These are phyloP conservation scores for Chrysosphaeria jannelii DNA, from an alignment of 2,329 filamentous ascomycete genomes.

Conservation along the genomic window DNA sequence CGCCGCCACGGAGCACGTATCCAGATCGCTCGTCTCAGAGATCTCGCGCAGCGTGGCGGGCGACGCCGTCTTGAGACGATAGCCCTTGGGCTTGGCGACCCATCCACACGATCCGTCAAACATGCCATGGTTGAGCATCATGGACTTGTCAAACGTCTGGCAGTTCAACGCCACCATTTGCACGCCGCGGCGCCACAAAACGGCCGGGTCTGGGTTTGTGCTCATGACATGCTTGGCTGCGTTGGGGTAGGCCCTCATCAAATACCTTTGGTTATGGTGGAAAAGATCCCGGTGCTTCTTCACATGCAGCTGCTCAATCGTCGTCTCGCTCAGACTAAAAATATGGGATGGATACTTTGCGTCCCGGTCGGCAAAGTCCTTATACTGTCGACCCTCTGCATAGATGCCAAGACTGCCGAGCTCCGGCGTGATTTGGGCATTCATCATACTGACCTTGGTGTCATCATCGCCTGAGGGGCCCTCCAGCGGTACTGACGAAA, in stretches of 20 bases:
- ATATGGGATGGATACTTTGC: conserved; percentile 34
- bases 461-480: conserved; percentile 16
- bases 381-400: conserved; percentile 61
- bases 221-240: conserved; percentile 43
- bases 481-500: conserved; percentile 5
- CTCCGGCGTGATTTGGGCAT: conserved; percentile 28
- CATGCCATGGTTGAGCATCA: conserved; percentile 96
- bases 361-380: conserved; percentile 32
- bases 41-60: too few species aligned
- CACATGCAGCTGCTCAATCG: conserved; percentile 25
- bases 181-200: conserved; percentile 76
- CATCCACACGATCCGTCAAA: conserved; percentile 65
- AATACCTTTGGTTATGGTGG: conserved; percentile 56
- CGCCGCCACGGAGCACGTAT: conserved; percentile 11
- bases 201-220: conserved; percentile 79
- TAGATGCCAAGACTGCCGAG: conserved; percentile 57
- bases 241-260: conserved; percentile 81
- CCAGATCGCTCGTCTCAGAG: too few species aligned
- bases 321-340: conserved; percentile 67
- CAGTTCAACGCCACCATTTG: conserved; percentile 97
- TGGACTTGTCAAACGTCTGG: conserved; percentile 79
- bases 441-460: conserved; percentile 2
- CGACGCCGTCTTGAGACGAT: conserved; percentile 18
- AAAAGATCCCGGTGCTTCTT: conserved; percentile 50
- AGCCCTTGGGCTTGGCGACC: conserved; percentile 57